Evolutionary conservation across 495 filamentous ascomycete genomes (phyloP), one percentile per base, ranked within the genome.

Genomic region (Copromyces sp.): DNA sequence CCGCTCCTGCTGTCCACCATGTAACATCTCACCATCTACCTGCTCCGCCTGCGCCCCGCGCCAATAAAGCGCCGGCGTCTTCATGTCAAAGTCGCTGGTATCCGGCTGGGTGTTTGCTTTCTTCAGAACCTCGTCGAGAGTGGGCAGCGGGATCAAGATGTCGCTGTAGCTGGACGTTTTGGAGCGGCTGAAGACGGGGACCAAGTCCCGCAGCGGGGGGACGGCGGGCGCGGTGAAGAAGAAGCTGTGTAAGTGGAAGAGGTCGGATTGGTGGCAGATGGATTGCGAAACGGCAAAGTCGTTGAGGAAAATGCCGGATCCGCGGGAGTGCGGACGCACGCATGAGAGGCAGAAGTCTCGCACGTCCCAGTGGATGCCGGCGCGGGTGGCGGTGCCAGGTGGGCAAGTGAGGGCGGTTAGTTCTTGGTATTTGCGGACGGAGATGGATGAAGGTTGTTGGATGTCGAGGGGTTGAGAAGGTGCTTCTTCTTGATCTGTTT

Each of bases 141-240:
- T 90, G 68, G 91, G 90, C 2, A 97, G 73, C 87, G 94, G 94
- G 71, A 97, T 94, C 11, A 97, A 80, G n/a, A 98, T 88, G 74
- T 91, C 89, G 74, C 82, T 83, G 79, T 86, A 90, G 69, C 88
- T 89, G 39, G 85, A 82, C 4, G 89, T 85, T 68, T 92, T 91
- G 69, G 89, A 90, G 74, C 92, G 86, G 72, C 90, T 92, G 82
- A 95, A 95, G 37, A 95, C 80, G 0, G 93, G 93, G 3, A 91
- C 74, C 12, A 94, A 82, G 6, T 90, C 86, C 68, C 89, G 87
- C 0, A 89, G 82, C 1, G 89, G 85, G 59, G 88, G 87, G 71
- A 89, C 86, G 8, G 88, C 85, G 1, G 92, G 84, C 0, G 91
- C 87, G 0, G 85, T 89, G 39, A 91, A 84, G 78, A 92, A 84